These are phyloP conservation scores for Cenchrus americanus DNA, from an alignment of 176 grass and related monocot genomes.

Conservation along the genomic window DNA sequence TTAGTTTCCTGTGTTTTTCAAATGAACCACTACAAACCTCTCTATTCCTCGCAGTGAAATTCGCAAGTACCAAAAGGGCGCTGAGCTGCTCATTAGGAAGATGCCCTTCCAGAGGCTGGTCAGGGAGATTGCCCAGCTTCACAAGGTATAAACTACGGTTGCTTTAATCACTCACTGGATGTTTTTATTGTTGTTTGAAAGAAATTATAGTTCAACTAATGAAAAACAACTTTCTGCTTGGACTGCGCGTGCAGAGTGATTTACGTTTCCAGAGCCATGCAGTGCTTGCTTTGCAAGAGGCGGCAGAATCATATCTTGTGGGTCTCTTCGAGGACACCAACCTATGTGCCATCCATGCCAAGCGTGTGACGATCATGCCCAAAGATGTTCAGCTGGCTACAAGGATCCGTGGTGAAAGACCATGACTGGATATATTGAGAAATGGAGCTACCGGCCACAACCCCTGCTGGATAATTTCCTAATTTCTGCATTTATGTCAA, in stretches of 20 bases:
- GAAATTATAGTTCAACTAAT: too few relatives aligned
- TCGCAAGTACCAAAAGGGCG: conserved; percentile 18
- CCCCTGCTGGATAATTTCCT: too few relatives aligned
- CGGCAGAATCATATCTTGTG: conserved; percentile 38
- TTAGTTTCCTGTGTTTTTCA: background rate
- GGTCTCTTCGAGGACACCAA: conserved; percentile 48
- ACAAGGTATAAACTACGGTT: background rate
- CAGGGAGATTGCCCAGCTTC: conserved; percentile 45
- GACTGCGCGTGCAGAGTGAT: conserved; percentile 29
- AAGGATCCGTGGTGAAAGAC: too few relatives aligned
- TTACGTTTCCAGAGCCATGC: conserved; percentile 23
- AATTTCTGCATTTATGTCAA: too few relatives aligned
- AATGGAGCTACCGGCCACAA: too few relatives aligned
- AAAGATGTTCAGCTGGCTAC: too few relatives aligned
- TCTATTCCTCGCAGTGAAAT: conserved; percentile 1
- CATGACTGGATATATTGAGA: too few relatives aligned
- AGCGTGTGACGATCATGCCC: background rate
- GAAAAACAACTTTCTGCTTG: too few relatives aligned
- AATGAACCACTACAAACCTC: background rate
- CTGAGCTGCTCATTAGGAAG: conserved; percentile 20
- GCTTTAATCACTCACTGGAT: background rate
- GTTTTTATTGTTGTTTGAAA: too few relatives aligned
- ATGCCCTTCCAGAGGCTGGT: conserved; percentile 41
- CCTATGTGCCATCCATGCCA: conserved; percentile 46
- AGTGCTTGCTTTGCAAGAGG: conserved; percentile 34